phyloP scores from a whole-genome alignment of 208 protist species.

The Vickermania ingenoplastis region DNA sequence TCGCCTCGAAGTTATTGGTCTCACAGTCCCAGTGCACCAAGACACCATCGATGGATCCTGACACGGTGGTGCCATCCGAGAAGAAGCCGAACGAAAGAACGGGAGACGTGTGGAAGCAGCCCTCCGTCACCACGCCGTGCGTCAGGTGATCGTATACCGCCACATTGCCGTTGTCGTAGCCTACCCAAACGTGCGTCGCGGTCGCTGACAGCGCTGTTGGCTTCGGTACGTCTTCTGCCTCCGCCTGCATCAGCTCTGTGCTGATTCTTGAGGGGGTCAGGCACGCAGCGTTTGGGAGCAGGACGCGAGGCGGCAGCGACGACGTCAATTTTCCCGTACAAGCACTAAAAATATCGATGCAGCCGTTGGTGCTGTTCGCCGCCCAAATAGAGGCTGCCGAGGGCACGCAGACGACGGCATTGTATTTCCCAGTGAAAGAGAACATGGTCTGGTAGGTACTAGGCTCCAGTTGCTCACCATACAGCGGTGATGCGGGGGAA shows the following conservation, averaged over 20 bases:
- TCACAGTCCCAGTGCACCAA: conserved; percentile 78
- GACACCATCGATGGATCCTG: conserved; percentile 54
- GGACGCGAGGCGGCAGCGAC: conserved; percentile 12
- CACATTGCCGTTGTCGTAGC: conserved; percentile 62
- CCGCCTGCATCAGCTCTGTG: background rate
- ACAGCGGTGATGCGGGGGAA: background rate
- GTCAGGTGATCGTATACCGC: conserved; percentile 73
- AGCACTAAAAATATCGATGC: conserved; percentile 58
- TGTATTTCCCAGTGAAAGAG: conserved; percentile 31
- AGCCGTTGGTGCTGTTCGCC: conserved; percentile 26
- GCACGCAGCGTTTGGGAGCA: background rate
- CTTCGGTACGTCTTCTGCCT: background rate
- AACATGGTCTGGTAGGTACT: conserved; percentile 28
- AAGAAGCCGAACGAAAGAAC: conserved; percentile 34
- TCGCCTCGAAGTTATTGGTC: conserved; percentile 63
- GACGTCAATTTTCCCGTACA: conserved; percentile 40
- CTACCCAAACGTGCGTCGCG: conserved; percentile 60
- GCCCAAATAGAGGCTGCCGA: conserved; percentile 49
- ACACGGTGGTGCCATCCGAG: conserved; percentile 39
- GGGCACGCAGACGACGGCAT: conserved; percentile 15
- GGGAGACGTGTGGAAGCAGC: conserved; percentile 38
- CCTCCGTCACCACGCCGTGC: conserved; percentile 38
- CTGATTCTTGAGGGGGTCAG: too few relatives aligned
- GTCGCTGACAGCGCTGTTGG: conserved; percentile 36
- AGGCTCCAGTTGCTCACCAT: conserved; percentile 19